Conservation (phyloP, 2,329 filamentous ascomycete species). For the Didymella exigua region DNA sequence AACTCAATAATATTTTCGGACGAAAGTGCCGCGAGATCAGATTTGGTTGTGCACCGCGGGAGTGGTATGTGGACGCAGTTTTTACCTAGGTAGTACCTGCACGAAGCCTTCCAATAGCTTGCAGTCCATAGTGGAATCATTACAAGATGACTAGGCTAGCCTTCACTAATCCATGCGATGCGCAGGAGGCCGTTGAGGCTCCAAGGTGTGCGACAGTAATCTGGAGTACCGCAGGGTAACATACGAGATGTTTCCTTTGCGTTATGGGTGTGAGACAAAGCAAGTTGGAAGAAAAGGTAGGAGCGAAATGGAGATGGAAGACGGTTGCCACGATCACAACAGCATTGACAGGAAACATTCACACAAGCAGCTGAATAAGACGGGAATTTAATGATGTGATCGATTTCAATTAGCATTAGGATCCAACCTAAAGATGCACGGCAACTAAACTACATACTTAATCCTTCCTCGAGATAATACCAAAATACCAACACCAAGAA, state of each 20-base stretch:
- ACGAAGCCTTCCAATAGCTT: neutral
- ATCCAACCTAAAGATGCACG: constrained; percentile 1
- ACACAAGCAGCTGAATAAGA: neutral
- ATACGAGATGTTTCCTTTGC: too few relatives aligned
- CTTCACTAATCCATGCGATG: neutral
- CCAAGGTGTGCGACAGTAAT: neutral
- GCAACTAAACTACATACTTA: constrained; percentile 8
- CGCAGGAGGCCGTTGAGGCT: neutral
- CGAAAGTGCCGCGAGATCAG: neutral
- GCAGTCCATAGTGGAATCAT: neutral
- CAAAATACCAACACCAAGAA: constrained; percentile 11
- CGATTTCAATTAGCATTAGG: constrained; percentile 13
- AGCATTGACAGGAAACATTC: neutral
- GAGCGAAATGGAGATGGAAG: too few relatives aligned
- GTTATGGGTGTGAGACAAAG: neutral
- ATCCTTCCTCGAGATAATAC: neutral
- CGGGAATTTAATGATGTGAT: neutral
- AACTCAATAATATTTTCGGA: neutral
- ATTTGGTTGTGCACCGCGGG: neutral
- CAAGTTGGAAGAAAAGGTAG: neutral
- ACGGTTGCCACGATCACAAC: neutral
- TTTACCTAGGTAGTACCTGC: too few relatives aligned
- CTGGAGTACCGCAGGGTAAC: neutral
- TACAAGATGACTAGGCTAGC: neutral
- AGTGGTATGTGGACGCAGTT: neutral